Evolutionary conservation across 768 basidiomycete species (phyloP).

Genomic region (Boletus reticulatus): DNA sequence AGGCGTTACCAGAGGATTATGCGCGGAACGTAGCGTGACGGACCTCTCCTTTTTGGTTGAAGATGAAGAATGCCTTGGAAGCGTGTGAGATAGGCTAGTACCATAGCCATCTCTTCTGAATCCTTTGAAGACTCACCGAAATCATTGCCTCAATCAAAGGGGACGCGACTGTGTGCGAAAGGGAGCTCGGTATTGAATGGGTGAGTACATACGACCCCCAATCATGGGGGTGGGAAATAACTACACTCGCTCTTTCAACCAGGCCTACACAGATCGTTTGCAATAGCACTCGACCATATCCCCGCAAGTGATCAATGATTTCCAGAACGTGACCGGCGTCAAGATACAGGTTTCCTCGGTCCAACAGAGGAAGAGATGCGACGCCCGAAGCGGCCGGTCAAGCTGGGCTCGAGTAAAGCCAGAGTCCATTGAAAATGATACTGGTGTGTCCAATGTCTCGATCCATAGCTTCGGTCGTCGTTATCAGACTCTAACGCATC

Average conservation of each 20-base stretch:
- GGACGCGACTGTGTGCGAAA: slow-evolving; percentile 3
- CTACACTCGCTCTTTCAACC: neutral
- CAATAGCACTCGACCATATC: neutral
- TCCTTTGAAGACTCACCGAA: slow-evolving; percentile 36
- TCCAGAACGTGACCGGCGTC: no score
- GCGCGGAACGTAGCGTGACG: slow-evolving; percentile 16
- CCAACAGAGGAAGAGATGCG: slow-evolving; percentile 25
- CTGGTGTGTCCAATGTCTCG: slow-evolving; percentile 57
- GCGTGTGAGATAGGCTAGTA: neutral
- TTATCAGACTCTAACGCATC: slow-evolving; percentile 64
- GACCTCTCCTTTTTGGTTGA: slow-evolving; percentile 99
- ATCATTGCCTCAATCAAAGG: slow-evolving; percentile 36
- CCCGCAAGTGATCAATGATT: no score
- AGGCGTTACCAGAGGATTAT: neutral
- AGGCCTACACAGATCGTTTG: neutral
- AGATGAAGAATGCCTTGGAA: slow-evolving; percentile 94
- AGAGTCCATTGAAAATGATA: slow-evolving; percentile 88
- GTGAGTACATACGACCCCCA: neutral
- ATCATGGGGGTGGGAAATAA: neutral
- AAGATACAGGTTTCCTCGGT: slow-evolving; percentile 37
- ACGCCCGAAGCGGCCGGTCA: slow-evolving; percentile 6
- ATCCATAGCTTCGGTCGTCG: neutral
- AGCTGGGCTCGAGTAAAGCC: slow-evolving; percentile 49
- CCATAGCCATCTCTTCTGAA: neutral
- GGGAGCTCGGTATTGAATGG: neutral